Evolutionary conservation across 305 asterid genomes (phyloP).

Genomic region (Fraxinus dipetala): DNA sequence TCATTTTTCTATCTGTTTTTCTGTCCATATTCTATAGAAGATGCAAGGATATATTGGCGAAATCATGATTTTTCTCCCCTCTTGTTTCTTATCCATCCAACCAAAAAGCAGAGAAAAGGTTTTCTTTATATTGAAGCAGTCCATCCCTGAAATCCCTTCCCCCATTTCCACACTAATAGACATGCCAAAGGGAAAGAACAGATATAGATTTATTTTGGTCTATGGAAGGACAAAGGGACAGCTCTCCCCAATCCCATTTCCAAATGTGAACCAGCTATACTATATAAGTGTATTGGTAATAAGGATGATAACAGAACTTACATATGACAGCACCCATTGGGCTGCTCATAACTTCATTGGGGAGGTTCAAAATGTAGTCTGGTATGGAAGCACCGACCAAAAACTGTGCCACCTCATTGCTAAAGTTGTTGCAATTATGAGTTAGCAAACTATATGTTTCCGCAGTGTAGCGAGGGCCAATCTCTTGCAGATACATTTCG

Average conservation of each 20-base stretch:
- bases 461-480: slow-evolving; percentile 79
- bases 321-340: slow-evolving; percentile 89
- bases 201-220: not conserved
- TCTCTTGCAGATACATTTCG: slow-evolving; percentile 73
- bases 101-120: not conserved
- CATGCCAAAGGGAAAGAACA: not conserved
- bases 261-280: not conserved
- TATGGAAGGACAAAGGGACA: not conserved
- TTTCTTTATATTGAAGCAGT: not conserved
- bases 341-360: slow-evolving; percentile 79
- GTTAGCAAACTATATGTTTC: slow-evolving; percentile 70
- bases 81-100: not conserved
- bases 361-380: slow-evolving; percentile 85
- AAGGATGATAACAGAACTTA: slow-evolving; percentile 36
- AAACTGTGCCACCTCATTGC: slow-evolving; percentile 90
- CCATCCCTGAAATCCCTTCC: not conserved
- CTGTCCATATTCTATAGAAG: not conserved
- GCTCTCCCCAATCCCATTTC: not conserved
- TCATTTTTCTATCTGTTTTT: not conserved
- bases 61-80: not conserved
- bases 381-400: slow-evolving; percentile 72
- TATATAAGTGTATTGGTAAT: not conserved
- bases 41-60: not conserved
- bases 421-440: slow-evolving; percentile 93
- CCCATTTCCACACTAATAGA: not conserved